Conservation (phyloP, 495 filamentous ascomycete genomes). For the Penicillium verhagenii region DNA sequence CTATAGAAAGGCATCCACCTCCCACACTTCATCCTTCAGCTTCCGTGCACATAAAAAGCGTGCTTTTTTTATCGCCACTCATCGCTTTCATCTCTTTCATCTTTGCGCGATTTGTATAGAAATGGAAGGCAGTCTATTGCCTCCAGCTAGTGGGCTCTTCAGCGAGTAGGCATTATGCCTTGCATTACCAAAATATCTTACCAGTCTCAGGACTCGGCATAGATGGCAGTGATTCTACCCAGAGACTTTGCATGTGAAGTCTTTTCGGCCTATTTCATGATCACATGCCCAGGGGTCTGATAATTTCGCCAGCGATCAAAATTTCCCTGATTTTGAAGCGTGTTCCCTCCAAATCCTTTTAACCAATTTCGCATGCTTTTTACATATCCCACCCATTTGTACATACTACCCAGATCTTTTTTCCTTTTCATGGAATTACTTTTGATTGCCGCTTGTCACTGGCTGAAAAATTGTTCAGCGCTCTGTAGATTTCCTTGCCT, state of each 20-base stretch:
- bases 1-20: constrained; percentile 1
- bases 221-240: constrained; percentile 14
- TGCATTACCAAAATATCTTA: constrained; percentile 16
- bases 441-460: not conserved
- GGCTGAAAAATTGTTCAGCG: too few relatives aligned
- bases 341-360: not conserved
- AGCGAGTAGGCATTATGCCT: constrained; percentile 9
- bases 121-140: constrained; percentile 11
- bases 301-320: not conserved
- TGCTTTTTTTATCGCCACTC: not conserved
- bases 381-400: constrained; percentile 6
- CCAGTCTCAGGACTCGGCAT: constrained; percentile 13
- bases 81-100: not conserved
- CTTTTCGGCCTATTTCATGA: constrained; percentile 7
- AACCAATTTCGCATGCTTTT: constrained; percentile 11
- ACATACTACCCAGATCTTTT: constrained; percentile 2
- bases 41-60: constrained; percentile 4
- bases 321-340: constrained; percentile 1
- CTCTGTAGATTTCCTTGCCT: too few relatives aligned
- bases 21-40: not conserved
- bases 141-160: constrained; percentile 14
- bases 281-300: constrained; percentile 12
- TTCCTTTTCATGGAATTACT: not conserved
- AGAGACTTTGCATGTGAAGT: constrained; percentile 19
- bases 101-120: constrained; percentile 20